Percentiles rank a stretch among this genome's conserved stretches.
Evolutionary conservation across 345 rosid species (phyloP).

Genomic region (Citrus reticulata): DNA sequence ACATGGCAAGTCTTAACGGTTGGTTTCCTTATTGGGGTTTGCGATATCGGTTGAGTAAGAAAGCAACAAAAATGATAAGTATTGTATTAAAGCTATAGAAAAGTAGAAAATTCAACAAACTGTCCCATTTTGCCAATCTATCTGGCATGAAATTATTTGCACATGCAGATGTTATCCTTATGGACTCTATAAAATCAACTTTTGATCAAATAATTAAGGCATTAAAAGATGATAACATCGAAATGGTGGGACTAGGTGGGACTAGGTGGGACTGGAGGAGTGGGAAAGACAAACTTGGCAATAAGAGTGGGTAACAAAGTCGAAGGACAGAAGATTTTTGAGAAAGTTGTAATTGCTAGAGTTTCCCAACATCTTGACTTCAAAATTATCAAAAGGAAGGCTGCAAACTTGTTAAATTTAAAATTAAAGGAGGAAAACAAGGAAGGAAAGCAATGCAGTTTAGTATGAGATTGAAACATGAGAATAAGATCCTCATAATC

Average conservation of each 20-base stretch:
- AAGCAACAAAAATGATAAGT: background rate
- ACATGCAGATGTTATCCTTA: background rate
- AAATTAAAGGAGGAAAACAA: background rate
- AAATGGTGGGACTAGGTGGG: constrained; percentile 14
- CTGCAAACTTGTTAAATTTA: background rate
- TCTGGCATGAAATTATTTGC: background rate
- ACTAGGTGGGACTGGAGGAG: constrained; percentile 16
- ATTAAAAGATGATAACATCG: background rate
- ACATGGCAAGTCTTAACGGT: background rate
- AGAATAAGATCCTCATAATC: constrained; percentile 16
- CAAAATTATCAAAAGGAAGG: background rate
- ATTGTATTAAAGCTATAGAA: background rate
- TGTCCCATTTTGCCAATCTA: background rate
- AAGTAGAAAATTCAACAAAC: background rate
- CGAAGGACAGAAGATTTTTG: background rate
- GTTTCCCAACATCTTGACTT: constrained; percentile 1
- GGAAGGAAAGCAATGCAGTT: background rate
- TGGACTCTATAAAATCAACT: background rate
- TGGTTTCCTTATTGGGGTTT: background rate
- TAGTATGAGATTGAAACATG: background rate
- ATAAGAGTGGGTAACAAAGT: background rate
- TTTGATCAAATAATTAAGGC: background rate
- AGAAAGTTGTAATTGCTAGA: background rate
- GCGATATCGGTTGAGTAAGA: background rate
- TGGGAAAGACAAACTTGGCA: background rate